phyloP scores from a whole-genome alignment of 2,329 filamentous ascomycete genomes.

The Colletotrichum truncatum region DNA sequence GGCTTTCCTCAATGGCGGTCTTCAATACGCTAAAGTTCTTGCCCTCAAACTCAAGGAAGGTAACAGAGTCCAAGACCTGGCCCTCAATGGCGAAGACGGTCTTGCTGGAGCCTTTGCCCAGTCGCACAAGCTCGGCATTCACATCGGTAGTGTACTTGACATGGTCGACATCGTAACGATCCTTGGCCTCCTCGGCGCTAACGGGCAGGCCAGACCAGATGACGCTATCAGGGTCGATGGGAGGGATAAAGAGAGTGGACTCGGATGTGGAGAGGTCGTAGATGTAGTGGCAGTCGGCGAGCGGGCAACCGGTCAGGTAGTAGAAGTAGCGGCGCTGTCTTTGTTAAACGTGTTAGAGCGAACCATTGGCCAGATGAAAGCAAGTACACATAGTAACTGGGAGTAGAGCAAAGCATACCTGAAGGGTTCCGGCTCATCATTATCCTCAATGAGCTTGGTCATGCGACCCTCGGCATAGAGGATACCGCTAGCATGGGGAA shows the following conservation, averaged over 20 bases:
- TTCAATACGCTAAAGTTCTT: constrained; percentile 65
- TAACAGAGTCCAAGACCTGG: constrained; percentile 77
- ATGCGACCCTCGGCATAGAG: constrained; percentile 90
- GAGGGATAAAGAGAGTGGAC: constrained; percentile 90
- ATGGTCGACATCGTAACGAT: constrained; percentile 83
- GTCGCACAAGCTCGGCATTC: constrained; percentile 73
- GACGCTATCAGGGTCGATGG: constrained; percentile 85
- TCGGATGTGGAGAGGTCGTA: constrained; percentile 81
- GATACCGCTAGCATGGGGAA: constrained; percentile 72
- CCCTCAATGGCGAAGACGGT: constrained; percentile 81
- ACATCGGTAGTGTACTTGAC: constrained; percentile 79
- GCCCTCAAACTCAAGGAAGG: constrained; percentile 64
- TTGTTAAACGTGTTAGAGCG: constrained; percentile 20
- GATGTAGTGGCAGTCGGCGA: constrained; percentile 81
- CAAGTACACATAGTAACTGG: background rate
- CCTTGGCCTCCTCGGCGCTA: constrained; percentile 76
- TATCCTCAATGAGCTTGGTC: constrained; percentile 86
- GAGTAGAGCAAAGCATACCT: constrained; percentile 57
- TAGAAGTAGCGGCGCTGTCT: constrained; percentile 94
- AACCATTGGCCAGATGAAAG: background rate
- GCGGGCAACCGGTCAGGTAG: constrained; percentile 87
- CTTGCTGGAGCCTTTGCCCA: constrained; percentile 49
- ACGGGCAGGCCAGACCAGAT: constrained; percentile 94
- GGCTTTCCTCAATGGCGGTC: constrained; percentile 72
- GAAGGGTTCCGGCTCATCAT: constrained; percentile 84